Conservation (phyloP, 2,329 filamentous ascomycete species). For the Cercospora nicotianae region DNA sequence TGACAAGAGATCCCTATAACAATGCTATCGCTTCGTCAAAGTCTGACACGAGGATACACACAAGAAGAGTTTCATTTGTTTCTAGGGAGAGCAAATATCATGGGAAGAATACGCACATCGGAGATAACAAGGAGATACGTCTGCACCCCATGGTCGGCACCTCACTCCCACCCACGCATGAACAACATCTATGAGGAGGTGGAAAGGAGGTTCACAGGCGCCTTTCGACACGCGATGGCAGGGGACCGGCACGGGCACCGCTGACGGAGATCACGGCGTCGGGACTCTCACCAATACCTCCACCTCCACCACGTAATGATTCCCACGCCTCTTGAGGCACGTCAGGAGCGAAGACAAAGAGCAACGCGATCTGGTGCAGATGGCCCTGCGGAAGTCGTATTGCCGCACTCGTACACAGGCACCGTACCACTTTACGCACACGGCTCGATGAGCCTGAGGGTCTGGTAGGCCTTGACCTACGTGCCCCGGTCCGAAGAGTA, state of each 20-base stretch:
- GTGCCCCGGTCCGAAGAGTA: too few species aligned
- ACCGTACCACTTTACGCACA: too few species aligned
- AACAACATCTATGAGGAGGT: constrained; percentile 3
- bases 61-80: not conserved
- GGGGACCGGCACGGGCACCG: constrained; percentile 1
- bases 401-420: too few species aligned
- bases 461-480: too few species aligned
- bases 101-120: not conserved
- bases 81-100: not conserved
- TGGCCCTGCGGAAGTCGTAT: constrained; percentile 6
- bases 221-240: constrained; percentile 9
- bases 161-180: not conserved
- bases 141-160: not conserved
- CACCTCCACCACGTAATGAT: constrained; percentile 6
- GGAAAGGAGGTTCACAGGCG: constrained; percentile 13
- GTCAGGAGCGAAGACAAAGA: constrained; percentile 5
- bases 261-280: constrained; percentile 5
- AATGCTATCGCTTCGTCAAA: not conserved
- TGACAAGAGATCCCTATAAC: not conserved
- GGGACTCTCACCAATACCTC: constrained; percentile 10
- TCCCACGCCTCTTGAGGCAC: constrained; percentile 4
- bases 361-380: constrained; percentile 7
- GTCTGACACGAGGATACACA: not conserved
- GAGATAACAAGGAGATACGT: not conserved
- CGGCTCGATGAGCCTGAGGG: too few species aligned